Base-by-base conservation (phyloP, 164 flowering plant genomes). In the Saururus chinensis region DNA sequence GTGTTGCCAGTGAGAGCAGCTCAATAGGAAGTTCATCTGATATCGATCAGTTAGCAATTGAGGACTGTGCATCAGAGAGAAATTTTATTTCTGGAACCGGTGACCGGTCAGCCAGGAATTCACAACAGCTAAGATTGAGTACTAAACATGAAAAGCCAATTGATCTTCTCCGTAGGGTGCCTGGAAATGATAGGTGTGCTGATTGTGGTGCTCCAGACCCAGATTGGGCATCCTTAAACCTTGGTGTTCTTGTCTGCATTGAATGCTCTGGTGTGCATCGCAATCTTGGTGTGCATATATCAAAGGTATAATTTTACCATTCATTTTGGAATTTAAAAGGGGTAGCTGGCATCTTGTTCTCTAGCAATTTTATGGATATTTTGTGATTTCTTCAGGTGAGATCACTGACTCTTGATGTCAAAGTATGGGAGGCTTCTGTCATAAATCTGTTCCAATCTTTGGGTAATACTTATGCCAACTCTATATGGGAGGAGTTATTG, bases 241-340 rank as follows among this genome's bases (percentile, higher is more conserved):
- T 93, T 59, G 99, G 99, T 2, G 82, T 93, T 72, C 95, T 93
- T 62, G 80, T 93, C 57, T 93, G 99, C 77, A 93, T 93, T 59
- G 99, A 93, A 62, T 93, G 99, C 79, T 93, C 99, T 67, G 99
- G 99, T 64, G 95, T 91, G 73, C 99, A 93, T 66, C 96, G 97
- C 53, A 93, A 93, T 74, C 96, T 93, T 74, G 99, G 99, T 63
- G 97, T 90, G 40, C 84, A 81, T 73, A 75, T 81, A 66, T 81
- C 98, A 64, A 93, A 93, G 95, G 98, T 85, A 76, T 71, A 23
- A 16, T 4, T 0, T 19, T 14, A 35, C n/a, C 22, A 12, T 45
- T 12, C 49, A 45, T 45, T 55, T 0, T 4, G 35, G 35, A 37
- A 20, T 30, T 37, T n/a, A 19, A n/a, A 13, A 53, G 19, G 22